Evolutionary conservation across 805 yeast species (phyloP), one percentile per base, ranked within the genome.

Genomic region (Candida palmyrensis): DNA sequence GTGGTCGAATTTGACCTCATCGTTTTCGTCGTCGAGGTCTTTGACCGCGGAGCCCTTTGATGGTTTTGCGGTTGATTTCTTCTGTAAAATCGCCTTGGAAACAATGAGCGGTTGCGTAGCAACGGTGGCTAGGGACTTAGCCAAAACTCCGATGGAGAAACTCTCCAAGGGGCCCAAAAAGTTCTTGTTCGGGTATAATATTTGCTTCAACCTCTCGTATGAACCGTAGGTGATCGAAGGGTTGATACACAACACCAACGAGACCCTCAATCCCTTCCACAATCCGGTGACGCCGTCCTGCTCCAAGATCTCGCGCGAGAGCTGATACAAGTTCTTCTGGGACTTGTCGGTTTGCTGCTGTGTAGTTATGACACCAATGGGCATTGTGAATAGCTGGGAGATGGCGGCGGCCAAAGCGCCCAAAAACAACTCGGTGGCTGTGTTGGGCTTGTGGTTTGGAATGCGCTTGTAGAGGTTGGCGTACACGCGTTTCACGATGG

Each of bases 181-280:
- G 39, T 57, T 50, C 46, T 61, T 58, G 39, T 48, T 42, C 28
- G 61, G 59, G 57, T 59, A 76, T 25, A 82, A 49, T 3, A 73
- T 44, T 27, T 64, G 65, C 50, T 73, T 78, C 44, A 85, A 66
- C 43, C 85, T 71, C 52, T 82, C 88, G 54, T 75, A 82, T 3
- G 87, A 68, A 6, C 94, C 90, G 51, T 85, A 86, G 2, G 95
- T 86, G 51, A 86, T 86, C 25, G 92, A 79, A 3, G 95, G 95
- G 58, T 86, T 86, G 31, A 81, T 64, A 13, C 90, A 85, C 32
- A 86, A 69, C 8, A 85, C 82, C 47, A 85, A 56, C 6, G 86
- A 77, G 6, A 87, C 95, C 54, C 85, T 81, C 37, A 86, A 68
- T 0, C 95, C 95, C 43, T 78, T 72, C 95, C 95, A 86, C 38